Evolutionary conservation across 345 rosid genomes (phyloP), one percentile per base, ranked within the genome.

Genomic region (Geranium rotundifolium): DNA sequence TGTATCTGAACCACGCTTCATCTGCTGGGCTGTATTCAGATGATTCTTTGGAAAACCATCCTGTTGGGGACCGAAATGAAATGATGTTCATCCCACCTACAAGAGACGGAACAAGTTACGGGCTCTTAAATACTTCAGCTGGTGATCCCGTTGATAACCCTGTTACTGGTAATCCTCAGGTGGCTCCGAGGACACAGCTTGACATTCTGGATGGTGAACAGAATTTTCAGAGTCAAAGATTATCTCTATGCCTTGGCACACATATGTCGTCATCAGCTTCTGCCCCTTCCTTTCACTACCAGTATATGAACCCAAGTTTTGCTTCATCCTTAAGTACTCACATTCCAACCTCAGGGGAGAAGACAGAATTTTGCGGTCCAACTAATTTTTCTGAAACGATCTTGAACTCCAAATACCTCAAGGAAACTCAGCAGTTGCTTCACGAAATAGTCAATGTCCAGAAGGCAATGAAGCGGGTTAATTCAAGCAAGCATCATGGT

Each of bases 401-500:
- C 19, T 69, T 72, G 52, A 80, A 79, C 69, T 85, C 90, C 65
- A 81, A 77, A 60, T 86, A 86, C 70, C 82, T 90, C 67, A 90
- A 80, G 83, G 87, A 81, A n/a, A 82, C 85, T 50, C 96, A 90
- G 63, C 85, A 74, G 71, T 71, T 93, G 69, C 92, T 93, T 9
- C 87, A 86, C 57, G 97, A 93, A 80, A 85, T 90, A 57, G 86
- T 90, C 72, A 84, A 81, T 71, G 84, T 87, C 60, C 79, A 70
- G 58, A 82, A 83, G 73, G 89, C 96, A 55, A 49, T 86, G 73
- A 87, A 77, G 75, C 88, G 81, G 13, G 13, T 46, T 46, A 14
- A 46, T 46, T 46, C 52, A 12, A 46, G 52, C 13, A 46, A 46
- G 52, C 52, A 14, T 12, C 52, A 12, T 2, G 0, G 12, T 46